phyloP scores from a whole-genome alignment of 2,329 filamentous ascomycete species.

The Ceratocystis eucalypticola region DNA sequence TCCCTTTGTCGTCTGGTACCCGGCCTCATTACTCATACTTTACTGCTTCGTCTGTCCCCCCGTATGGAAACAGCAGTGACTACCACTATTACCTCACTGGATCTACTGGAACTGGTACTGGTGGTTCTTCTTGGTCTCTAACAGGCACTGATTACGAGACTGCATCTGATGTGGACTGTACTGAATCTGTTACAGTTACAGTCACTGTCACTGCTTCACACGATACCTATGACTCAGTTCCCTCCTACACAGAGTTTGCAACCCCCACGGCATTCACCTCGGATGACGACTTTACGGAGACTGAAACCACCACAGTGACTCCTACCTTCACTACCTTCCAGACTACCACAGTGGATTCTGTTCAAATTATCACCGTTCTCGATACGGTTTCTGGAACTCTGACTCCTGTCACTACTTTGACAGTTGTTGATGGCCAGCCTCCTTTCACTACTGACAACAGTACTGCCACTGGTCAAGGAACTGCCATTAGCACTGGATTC shows the following conservation, averaged over 20 bases:
- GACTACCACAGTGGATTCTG: conserved; percentile 11
- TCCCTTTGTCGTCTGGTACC: conserved; percentile 1
- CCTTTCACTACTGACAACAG: conserved; percentile 15
- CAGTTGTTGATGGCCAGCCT: conserved; percentile 14
- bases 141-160: conserved; percentile 10
- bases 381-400: conserved; percentile 13
- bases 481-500: conserved; percentile 1
- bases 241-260: neutral
- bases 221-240: neutral
- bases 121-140: neutral
- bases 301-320: conserved; percentile 16
- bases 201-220: conserved; percentile 16
- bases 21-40: neutral
- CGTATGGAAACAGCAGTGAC: conserved; percentile 6
- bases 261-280: neutral
- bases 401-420: conserved; percentile 15
- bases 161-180: neutral
- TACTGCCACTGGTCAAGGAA: conserved; percentile 8
- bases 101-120: neutral
- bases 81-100: neutral
- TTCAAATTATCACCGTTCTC: conserved; percentile 14
- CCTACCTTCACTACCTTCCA: conserved; percentile 12
- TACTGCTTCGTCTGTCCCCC: neutral
- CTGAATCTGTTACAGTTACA: conserved; percentile 10
- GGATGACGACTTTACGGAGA: neutral